Conservation (phyloP, 805 yeast genomes). For the Nakazawaea peltata region DNA sequence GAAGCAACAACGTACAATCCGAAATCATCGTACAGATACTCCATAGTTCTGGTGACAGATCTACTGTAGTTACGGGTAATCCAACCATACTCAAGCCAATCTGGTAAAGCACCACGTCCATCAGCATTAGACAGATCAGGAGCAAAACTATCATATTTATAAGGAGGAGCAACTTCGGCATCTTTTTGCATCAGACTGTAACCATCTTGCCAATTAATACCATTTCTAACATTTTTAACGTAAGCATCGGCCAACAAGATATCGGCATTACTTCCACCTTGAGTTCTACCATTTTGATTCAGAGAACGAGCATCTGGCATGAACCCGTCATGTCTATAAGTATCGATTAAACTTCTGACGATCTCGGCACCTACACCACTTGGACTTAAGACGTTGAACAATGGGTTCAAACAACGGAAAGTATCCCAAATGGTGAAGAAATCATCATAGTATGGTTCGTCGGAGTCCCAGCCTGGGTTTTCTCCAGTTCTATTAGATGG, state of each 20-base stretch:
- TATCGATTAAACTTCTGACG: conserved; percentile 21
- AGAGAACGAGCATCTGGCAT: conserved; percentile 30
- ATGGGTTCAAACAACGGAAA: conserved; percentile 26
- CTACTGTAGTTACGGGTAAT: conserved; percentile 24
- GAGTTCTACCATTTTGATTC: conserved; percentile 28
- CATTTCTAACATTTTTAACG: conserved; percentile 18
- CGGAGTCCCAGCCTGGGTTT: conserved; percentile 19
- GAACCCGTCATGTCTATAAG: conserved; percentile 25
- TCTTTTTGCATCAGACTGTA: conserved; percentile 25
- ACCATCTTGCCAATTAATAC: conserved; percentile 23
- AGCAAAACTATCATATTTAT: conserved; percentile 19
- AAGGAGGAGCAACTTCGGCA: conserved; percentile 27
- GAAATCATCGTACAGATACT: conserved; percentile 28
- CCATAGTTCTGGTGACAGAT: conserved; percentile 27
- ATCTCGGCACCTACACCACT: conserved; percentile 19
- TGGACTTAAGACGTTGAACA: conserved; percentile 22
- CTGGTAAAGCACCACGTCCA: conserved; percentile 28
- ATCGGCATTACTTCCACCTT: conserved; percentile 30
- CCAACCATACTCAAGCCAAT: conserved; percentile 25
- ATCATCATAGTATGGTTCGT: conserved; percentile 26
- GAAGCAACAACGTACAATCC: conserved; percentile 25
- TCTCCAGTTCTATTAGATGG: conserved; percentile 27
- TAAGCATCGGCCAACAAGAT: conserved; percentile 28
- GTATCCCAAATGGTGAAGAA: conserved; percentile 32
- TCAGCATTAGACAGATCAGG: conserved; percentile 22